These are phyloP conservation scores for Hermanozyma aechmeae DNA, from an alignment of 805 yeast genomes.

Conservation along the genomic window DNA sequence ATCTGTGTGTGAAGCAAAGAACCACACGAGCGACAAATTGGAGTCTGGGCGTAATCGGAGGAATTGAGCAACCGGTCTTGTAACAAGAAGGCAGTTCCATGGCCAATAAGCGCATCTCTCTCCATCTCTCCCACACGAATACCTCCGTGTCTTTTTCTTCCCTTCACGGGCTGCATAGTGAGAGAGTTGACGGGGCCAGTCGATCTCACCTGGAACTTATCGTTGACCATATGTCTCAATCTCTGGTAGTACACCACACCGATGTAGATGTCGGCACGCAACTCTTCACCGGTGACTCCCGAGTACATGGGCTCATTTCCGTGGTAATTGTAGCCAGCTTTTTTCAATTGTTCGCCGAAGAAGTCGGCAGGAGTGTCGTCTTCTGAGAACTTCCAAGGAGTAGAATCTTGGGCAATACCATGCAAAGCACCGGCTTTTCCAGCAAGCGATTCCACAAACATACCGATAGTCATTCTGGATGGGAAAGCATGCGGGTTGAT, in stretches of 20 bases:
- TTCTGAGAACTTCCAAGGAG: slow-evolving; percentile 93
- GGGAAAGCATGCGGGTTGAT: slow-evolving; percentile 99
- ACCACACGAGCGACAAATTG: slow-evolving; percentile 90
- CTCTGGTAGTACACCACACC: slow-evolving; percentile 98
- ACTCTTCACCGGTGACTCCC: slow-evolving; percentile 96
- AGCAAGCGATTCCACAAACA: slow-evolving; percentile 98
- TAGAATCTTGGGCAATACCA: slow-evolving; percentile 94
- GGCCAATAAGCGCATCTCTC: slow-evolving; percentile 97
- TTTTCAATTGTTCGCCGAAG: slow-evolving; percentile 84
- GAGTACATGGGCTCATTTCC: slow-evolving; percentile 99
- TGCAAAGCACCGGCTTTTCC: slow-evolving; percentile 98
- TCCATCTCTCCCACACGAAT: slow-evolving; percentile 99
- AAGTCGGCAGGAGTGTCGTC: slow-evolving; percentile 93
- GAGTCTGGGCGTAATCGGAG: slow-evolving; percentile 88
- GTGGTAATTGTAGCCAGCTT: slow-evolving; percentile 92
- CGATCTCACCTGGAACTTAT: slow-evolving; percentile 97
- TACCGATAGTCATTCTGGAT: slow-evolving; percentile 99
- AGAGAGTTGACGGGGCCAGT: slow-evolving; percentile 96
- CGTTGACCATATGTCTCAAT: slow-evolving; percentile 98
- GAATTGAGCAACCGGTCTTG: slow-evolving; percentile 94
- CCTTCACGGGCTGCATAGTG: slow-evolving; percentile 99
- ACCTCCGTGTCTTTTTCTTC: slow-evolving; percentile 98
- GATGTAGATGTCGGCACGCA: slow-evolving; percentile 89
- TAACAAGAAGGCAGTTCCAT: slow-evolving; percentile 89
- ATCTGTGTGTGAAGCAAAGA: slow-evolving; percentile 82